Evolutionary conservation across 305 asterid genomes (phyloP), one percentile per base, ranked within the genome.

Genomic region (Stenogyne calaminthoides): DNA sequence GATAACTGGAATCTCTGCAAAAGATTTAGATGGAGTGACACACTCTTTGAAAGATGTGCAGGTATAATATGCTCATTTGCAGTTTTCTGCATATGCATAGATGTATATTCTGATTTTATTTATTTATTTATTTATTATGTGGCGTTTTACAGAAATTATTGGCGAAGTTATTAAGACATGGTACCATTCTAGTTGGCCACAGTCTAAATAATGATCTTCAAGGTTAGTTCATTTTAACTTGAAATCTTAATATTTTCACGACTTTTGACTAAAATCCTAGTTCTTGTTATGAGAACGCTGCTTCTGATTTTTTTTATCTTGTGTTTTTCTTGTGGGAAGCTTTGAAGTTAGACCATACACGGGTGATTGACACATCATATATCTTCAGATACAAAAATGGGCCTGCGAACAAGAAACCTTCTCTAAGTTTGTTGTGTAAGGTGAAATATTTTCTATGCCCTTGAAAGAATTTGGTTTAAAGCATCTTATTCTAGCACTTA

Each of bases 201-300:
- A 85, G 98, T 78, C 90, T 91, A 73, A 86, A 87, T 78, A 95
- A 95, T 65, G 99, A 95, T 83, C 98, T 95, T 81, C 85, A 72
- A 78, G 98, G 99, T 92, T 74, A 37, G 75, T 80, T 80, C 16
- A 10, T 62, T 52, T 46, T 54, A 20, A 59, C 73, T 52, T 9
- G 66, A 22, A 56, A 4, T 73, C 32, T 39, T 52, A 59, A 7
- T 64, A 64, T 40, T 74, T 29, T 14, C 19, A 52, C 39, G 69
- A 16, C 22, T 40, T 68, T 67, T 27, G 60, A 44, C 40, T 60
- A 29, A 60, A 22, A 44, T 42, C 42, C 16, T 16, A 47, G 9
- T 27, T 56, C 57, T 22, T 64, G 16, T 25, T 37, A 39, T 61
- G 52, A 39, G 36, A 32, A 8, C 10, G 63, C 49, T 42, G 9